Evolutionary conservation across 805 yeast genomes (phyloP), one percentile per base, ranked within the genome.

Genomic region (Candida nitratophila): DNA sequence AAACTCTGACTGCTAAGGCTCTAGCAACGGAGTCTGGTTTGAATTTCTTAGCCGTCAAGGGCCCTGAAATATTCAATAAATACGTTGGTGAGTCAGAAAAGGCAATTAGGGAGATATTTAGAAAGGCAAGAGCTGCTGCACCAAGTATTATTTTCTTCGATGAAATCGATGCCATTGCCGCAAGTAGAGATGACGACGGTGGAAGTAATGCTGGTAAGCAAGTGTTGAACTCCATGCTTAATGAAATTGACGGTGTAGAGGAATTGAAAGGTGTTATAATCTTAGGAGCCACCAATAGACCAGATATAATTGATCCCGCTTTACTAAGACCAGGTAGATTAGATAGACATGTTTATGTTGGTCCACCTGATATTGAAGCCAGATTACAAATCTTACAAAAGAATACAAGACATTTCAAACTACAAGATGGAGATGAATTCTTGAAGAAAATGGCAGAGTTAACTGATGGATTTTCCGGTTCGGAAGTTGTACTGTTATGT

Each of bases 161-260:
- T 69, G 99, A 93, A 63, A 89, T 93, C 41, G 99, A 93, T 65
- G 98, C 99, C 0, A 67, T 93, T 33, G 81, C 95, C 5, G 78
- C 86, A 0, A 83, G 84, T 43, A 71, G 99, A 53, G 85, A 81
- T 19, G 71, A 72, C 21, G 74, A 73, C 4, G 71, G 71, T 10
- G 68, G 74, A 2, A 81, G 88, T 0, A 74, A 83, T 17, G 86
- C 86, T 1, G 78, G 91, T 0, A 87, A 80, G 49, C 84, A 95
- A 54, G 97, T 93, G 0, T 68, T 93, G 47, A 91, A 97, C 2
- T 85, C 98, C 0, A 67, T 93, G 52, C 72, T 93, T 54, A 93
- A 91, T 57, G 99, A 93, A 63, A 86, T 93, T 54, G 99, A 93
- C 60, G 99, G 99, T 57, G 91, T 93, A 16, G 99, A 93, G 62